Conservation (phyloP, 2,329 filamentous ascomycete species). For the Venturia aucupariae region DNA sequence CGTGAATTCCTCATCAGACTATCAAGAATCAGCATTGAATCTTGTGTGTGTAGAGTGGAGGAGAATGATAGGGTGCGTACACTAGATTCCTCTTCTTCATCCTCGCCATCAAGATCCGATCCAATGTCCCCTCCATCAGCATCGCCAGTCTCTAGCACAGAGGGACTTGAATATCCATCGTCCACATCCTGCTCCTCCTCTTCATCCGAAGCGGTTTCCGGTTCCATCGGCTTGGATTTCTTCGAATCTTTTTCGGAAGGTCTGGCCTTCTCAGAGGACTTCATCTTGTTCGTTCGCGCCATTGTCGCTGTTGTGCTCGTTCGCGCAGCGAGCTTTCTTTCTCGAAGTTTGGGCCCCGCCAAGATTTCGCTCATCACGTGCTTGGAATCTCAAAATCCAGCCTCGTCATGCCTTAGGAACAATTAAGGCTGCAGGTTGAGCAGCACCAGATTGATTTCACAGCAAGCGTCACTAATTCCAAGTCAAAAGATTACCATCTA, state of each 20-base stretch:
- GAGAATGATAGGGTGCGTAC: not conserved
- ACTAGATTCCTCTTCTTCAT: not conserved
- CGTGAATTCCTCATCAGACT: not conserved
- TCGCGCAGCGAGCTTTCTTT: not conserved
- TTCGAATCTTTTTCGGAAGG: not conserved
- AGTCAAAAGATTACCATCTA: not conserved
- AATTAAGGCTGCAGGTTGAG: too few relatives aligned
- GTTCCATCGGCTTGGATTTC: not conserved
- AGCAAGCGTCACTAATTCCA: too few relatives aligned
- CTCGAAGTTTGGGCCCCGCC: not conserved
- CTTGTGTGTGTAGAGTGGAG: not conserved
- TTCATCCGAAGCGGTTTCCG: not conserved
- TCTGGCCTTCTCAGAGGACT: not conserved
- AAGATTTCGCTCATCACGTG: not conserved
- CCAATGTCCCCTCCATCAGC: not conserved
- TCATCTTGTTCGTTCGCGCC: not conserved
- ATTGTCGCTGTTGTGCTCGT: not conserved
- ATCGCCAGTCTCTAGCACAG: slow-evolving; percentile 6
- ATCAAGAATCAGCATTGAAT: not conserved
- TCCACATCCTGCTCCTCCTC: not conserved
- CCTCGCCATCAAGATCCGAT: not conserved
- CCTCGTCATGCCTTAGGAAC: too few relatives aligned
- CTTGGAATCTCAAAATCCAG: too few relatives aligned
- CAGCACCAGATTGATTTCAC: too few relatives aligned
- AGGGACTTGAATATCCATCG: not conserved